Percentiles rank a stretch among this genome's conserved stretches.
Evolutionary conservation across 345 rosid species (phyloP).

Genomic region (Eucalyptus virginea): DNA sequence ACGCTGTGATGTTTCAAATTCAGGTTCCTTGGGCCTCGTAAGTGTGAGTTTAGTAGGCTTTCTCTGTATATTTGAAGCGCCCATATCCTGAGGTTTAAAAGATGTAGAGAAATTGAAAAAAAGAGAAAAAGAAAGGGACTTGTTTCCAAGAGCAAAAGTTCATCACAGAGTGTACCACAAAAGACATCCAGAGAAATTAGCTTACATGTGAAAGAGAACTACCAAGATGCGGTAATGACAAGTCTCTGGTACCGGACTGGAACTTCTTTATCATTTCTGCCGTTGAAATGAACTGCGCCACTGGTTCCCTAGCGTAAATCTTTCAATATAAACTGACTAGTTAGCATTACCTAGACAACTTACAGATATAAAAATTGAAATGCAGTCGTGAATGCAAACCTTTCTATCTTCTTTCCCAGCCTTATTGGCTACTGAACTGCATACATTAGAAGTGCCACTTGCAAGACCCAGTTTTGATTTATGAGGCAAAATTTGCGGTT

Average conservation of each 20-base stretch:
- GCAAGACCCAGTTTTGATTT: conserved; percentile 68
- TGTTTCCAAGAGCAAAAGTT: background rate
- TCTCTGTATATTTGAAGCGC: conserved; percentile 10
- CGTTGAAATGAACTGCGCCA: conserved; percentile 46
- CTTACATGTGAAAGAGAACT: conserved; percentile 31
- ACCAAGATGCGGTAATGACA: conserved; percentile 35
- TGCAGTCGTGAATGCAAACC: conserved; percentile 22
- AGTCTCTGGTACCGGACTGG: conserved; percentile 74
- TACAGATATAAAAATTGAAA: background rate
- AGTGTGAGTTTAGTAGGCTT: conserved; percentile 52
- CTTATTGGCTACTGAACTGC: conserved; percentile 28
- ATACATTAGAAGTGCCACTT: conserved; percentile 21
- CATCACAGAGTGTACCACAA: background rate
- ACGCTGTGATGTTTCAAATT: conserved; percentile 81
- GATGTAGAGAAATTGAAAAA: background rate
- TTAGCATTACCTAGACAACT: background rate
- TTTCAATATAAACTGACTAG: background rate
- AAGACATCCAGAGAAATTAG: background rate
- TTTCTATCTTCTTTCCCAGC: conserved; percentile 61
- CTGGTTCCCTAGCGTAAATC: conserved; percentile 51
- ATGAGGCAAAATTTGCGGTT: conserved; percentile 59
- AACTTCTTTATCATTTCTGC: conserved; percentile 91
- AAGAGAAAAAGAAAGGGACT: background rate
- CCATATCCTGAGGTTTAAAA: background rate
- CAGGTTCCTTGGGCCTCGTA: conserved; percentile 96